Evolutionary conservation across 805 yeast genomes (phyloP), one percentile per base, ranked within the genome.

Genomic region (Nakazawaea wyomingensis): DNA sequence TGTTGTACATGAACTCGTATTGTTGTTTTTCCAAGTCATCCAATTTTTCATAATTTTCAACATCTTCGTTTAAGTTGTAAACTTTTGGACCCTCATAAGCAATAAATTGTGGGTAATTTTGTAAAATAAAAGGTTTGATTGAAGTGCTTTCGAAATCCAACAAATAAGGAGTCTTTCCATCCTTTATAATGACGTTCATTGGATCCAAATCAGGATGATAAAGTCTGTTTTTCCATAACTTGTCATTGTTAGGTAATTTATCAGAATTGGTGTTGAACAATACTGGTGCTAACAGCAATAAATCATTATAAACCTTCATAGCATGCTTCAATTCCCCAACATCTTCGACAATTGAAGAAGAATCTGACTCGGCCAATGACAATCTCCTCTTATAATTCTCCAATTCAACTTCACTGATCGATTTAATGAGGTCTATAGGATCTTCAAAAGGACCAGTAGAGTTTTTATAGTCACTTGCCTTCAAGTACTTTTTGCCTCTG

Each of bases 171-270:
- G 60, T 29, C 3, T 29, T 59, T n/a, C 56, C 47, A 32, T 70
- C 65, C n/a, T 62, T 62, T 19, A 72, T 59, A 35, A 89, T 68
- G 7, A 87, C 86, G 57, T 91, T 91, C 76, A 90, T 71, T 18
- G 99, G 98, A 60, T 88, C 95, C 51, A 93, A 65, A 60, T 93
- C 98, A 4, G 96, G 91, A 49, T 80, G 72, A 50, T 67, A 76
- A 41, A 91, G 65, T 53, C 91, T 76, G 46, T 96, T 91, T 41
- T 79, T 72, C 54, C 85, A 73, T 34, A 87, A 62, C 44, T 80
- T 79, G 3, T 66, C 68, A 44, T 74, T 68, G 51, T 83, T 79
- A 56, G 85, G 86, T 56, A 85, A 74, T 8, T 76, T 66, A 16
- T 66, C 65, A 7, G 80, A 66, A 17, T 61, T 56, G 7, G 79